Evolutionary conservation across 169 alveolate species (phyloP), one percentile per base, ranked within the genome.

Genomic region (Eimeria zaria): DNA sequence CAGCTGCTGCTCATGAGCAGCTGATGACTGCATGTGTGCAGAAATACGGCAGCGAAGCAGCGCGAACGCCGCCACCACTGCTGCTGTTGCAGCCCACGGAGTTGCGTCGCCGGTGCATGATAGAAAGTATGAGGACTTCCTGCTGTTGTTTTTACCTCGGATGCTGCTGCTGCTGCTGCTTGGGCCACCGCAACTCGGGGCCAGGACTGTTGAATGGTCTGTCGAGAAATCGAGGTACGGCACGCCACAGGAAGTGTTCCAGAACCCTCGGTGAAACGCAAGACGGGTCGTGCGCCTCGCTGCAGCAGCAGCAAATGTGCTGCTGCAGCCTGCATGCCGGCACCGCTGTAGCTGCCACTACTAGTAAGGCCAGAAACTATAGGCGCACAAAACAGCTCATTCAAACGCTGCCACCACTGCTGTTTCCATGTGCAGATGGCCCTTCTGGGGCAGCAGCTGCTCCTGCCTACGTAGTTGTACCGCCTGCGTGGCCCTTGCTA

Each of bases 301-400:
- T 87, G 94, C 94, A 87, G 81, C 94, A 36, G 94, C 94, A 87
- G 94, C 94, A 62, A 62, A 36, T 27, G 80, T 64, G 94, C 83
- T 60, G 94, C 94, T 39, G 94, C 94, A 41, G 62, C 84, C 93
- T 62, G 93, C 94, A 87, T 87, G 94, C 94, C 94, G 94, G 94
- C 81, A n/a, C 94, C 71, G 51, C 83, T 87, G 94, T 22, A 41
- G 81, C 81, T 87, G 67, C 81, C 36, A 41, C 67, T 58, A 78
- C 92, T 58, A 33, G 80, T 41, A 53, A 83, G 36, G 33, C 33
- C 74, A n/a, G 74, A 74, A 83, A 58, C 91, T 14, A 83, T 83
- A 22, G 24, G 83, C 33, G 46, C 83, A 27, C 83, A 41, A 39
- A 27, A 2, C 48, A 24, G 58, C 83, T 60, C 78, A 83, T 30